A percentile compares a stretch with the other conserved stretches of the same genome.
Conservation (phyloP, 331 rosid species). For the Quercus lobata region DNA sequence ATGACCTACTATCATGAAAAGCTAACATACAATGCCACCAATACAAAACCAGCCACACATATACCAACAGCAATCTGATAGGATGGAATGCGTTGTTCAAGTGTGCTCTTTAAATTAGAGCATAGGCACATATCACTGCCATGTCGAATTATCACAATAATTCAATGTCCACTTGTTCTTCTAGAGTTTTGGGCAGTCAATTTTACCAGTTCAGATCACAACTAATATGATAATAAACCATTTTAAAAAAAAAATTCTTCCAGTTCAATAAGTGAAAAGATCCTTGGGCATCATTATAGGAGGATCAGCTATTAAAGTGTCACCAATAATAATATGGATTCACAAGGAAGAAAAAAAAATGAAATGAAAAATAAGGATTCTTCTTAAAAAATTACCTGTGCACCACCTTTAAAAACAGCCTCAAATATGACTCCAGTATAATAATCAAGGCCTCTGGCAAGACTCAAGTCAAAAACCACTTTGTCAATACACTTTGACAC, state of each 20-base stretch:
- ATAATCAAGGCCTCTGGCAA: conserved; percentile 96
- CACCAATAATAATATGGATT: neutral
- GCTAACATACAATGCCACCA: neutral
- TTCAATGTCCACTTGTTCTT: neutral
- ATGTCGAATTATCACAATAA: neutral
- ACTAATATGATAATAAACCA: neutral
- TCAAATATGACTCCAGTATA: conserved; percentile 92
- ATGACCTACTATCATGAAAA: neutral
- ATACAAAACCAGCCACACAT: neutral
- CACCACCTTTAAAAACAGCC: conserved; percentile 85
- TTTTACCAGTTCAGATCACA: neutral
- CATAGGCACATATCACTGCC: neutral
- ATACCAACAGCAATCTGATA: neutral
- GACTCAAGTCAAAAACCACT: conserved; percentile 94
- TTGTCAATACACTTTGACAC: conserved; percentile 59
- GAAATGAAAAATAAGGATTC: neutral
- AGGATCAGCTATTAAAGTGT: neutral
- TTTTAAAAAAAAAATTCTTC: neutral
- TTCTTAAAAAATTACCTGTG: conserved; percentile 59
- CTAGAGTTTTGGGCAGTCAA: neutral
- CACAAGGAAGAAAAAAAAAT: neutral
- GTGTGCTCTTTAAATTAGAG: neutral
- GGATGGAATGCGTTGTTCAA: neutral
- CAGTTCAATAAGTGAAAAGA: neutral
- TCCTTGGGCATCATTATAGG: neutral